phyloP scores from a whole-genome alignment of 176 grass and related monocot species.

The Hordeum vulgare region MorexV3_pseudomolecules_assembly NC_058522.1:569077481-569077980 shows the following conservation, averaged over 20 bases:
- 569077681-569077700: neutral
- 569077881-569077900: neutral
- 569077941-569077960: neutral
- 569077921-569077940: too few relatives aligned
- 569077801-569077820: neutral
- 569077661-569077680: neutral
- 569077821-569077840: neutral
- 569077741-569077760: neutral
- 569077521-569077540: too few relatives aligned
- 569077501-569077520: too few relatives aligned
- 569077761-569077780: neutral
- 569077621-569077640: too few relatives aligned
- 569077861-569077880: neutral
- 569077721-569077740: neutral
- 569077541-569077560: neutral
- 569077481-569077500: too few relatives aligned
- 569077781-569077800: neutral
- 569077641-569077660: too few relatives aligned
- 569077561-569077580: too few relatives aligned
- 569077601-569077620: too few relatives aligned
- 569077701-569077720: neutral
- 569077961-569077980: constrained; percentile 66
- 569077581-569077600: too few relatives aligned
- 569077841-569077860: neutral
- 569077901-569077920: neutral